Evolutionary conservation across 2,329 filamentous ascomycete species (phyloP).

Genomic region (Ceratocystis alfenasii): DNA sequence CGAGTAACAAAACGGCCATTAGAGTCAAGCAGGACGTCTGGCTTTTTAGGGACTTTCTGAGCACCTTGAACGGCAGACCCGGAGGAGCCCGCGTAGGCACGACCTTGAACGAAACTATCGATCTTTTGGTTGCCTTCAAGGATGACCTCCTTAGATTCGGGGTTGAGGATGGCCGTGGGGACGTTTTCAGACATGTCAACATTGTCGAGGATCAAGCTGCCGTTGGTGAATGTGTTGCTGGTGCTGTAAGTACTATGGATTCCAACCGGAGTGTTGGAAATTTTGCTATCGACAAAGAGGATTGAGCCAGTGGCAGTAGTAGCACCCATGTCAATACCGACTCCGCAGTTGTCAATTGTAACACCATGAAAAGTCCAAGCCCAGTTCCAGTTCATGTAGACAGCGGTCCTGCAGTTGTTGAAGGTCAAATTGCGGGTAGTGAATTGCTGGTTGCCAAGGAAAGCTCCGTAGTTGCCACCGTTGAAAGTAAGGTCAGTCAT

Average conservation of each 20-base stretch:
- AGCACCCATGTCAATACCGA: constrained; percentile 66
- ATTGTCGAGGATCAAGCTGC: constrained; percentile 76
- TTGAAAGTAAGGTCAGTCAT: constrained; percentile 76
- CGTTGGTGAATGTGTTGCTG: constrained; percentile 54
- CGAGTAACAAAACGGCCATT: constrained; percentile 64
- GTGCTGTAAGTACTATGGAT: constrained; percentile 63
- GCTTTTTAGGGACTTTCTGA: constrained; percentile 45
- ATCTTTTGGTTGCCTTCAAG: constrained; percentile 60
- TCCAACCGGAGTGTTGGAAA: constrained; percentile 64
- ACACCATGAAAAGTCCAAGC: constrained; percentile 69
- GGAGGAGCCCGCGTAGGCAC: constrained; percentile 46
- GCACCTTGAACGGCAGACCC: constrained; percentile 47
- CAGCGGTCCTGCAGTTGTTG: constrained; percentile 68
- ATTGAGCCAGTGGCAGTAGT: constrained; percentile 74
- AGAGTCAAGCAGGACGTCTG: constrained; percentile 49
- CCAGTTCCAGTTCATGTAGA: constrained; percentile 92
- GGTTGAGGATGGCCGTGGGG: constrained; percentile 51
- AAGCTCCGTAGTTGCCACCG: constrained; percentile 65
- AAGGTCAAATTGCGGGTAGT: constrained; percentile 73
- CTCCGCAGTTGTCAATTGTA: constrained; percentile 58
- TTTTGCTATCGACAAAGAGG: constrained; percentile 66
- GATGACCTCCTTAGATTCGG: constrained; percentile 45
- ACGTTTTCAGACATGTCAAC: constrained; percentile 66
- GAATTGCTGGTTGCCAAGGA: constrained; percentile 79
- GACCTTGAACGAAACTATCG: constrained; percentile 66